Evolutionary conservation across 768 basidiomycete genomes (phyloP), one percentile per base, ranked within the genome.

Genomic region (Lyophyllum atratum): DNA sequence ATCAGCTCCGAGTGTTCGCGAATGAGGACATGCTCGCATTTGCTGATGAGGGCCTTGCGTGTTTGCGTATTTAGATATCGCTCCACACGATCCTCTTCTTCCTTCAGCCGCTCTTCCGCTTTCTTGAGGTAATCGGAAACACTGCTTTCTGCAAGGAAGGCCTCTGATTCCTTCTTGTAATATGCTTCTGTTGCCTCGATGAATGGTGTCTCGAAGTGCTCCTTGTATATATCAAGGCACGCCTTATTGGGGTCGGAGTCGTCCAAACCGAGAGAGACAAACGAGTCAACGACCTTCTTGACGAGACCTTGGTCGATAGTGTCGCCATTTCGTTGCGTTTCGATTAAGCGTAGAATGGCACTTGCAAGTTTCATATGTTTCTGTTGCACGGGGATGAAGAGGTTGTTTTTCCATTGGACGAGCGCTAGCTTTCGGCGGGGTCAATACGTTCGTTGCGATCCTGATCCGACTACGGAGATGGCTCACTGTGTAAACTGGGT

Each of bases 71-170:
- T 90, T 44, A 99, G 80, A 72, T 97, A 98, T 50, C 93, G 83
- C 69, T 97, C 95, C 21, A 98, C 93, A 22, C 96, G 85, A 67
- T 95, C 92, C 72, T 96, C 93, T 66, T 99, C 96, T 72, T 99
- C 95, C 55, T 85, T 84, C 56, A 99, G 75, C 44, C 96, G 85
- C 66, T 92, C 90, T 68, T 97, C 96, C 0, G 93, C 95, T 72
- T 92, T 95, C 76, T 87, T 94, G 70, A 99, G 78, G 72, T 98
- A 99, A 68, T 98, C 96, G 12, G 93, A 91, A 49, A 98, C 89
- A 55, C 83, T 90, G 74, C 93, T 93, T 66, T 88, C 85, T 1
- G 89, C 86, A 25, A 98, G 82, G 80, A 94, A 99, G 4, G 88
- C 82, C 62, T 93, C 89, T 0, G 94, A 95, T 72, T 99, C 95